phyloP scores from a whole-genome alignment of 2,329 filamentous ascomycete genomes.

The Aureobasidium mangrovei region DNA sequence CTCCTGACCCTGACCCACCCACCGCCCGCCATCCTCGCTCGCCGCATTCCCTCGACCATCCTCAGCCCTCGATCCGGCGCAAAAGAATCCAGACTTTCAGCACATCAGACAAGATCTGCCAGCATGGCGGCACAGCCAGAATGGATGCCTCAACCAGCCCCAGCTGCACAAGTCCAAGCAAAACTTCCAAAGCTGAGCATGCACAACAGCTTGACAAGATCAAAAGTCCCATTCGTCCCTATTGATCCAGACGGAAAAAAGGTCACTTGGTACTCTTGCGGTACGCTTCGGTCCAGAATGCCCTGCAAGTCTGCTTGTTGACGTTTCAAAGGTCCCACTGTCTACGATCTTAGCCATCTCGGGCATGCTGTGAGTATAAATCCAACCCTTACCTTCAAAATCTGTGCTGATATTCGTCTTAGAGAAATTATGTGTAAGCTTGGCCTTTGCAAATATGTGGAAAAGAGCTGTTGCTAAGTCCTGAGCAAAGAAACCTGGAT shows the following conservation, averaged over 20 bases:
- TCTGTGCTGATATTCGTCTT: too few relatives aligned
- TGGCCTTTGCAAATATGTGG: too few relatives aligned
- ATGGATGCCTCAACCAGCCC: conserved; percentile 29
- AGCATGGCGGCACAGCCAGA: conserved; percentile 18
- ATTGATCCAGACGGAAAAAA: conserved; percentile 57
- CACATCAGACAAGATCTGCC: conserved; percentile 15
- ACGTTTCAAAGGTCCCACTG: conserved; percentile 36
- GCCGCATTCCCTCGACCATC: background rate
- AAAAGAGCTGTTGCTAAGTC: too few relatives aligned
- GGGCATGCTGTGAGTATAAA: background rate
- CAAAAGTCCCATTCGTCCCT: conserved; percentile 65
- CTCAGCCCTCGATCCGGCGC: conserved; percentile 1
- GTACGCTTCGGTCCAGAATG: conserved; percentile 39
- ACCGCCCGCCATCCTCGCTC: background rate
- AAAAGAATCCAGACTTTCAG: conserved; percentile 13
- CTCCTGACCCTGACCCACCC: background rate
- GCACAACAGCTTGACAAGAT: conserved; percentile 71
- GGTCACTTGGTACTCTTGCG: conserved; percentile 82
- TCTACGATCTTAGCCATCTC: conserved; percentile 58
- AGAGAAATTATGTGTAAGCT: too few relatives aligned
- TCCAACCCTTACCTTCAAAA: too few relatives aligned
- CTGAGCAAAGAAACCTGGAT: too few relatives aligned
- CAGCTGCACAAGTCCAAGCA: conserved; percentile 22
- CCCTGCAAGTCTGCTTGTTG: background rate
- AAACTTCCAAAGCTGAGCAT: conserved; percentile 55